phyloP scores from a whole-genome alignment of 306 rosid species.

The Lupinus albus region DNA sequence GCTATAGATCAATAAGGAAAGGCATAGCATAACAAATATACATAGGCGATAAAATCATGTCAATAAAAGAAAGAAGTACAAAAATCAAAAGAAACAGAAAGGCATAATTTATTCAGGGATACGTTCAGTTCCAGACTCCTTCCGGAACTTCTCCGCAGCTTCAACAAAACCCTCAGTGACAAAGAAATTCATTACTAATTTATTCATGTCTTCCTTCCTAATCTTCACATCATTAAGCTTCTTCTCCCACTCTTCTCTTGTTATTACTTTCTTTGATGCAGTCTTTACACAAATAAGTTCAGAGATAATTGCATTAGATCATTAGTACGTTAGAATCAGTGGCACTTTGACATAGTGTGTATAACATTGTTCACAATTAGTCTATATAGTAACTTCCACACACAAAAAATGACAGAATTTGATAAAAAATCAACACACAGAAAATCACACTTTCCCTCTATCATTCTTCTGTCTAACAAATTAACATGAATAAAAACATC shows the following conservation, averaged over 20 bases:
- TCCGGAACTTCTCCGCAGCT: slow-evolving; percentile 86
- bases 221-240: slow-evolving; percentile 84
- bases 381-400: neutral
- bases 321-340: neutral
- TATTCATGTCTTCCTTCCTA: slow-evolving; percentile 95
- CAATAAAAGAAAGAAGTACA: neutral
- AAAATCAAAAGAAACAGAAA: neutral
- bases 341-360: neutral
- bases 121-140: slow-evolving; percentile 97
- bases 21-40: slow-evolving; percentile 14
- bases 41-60: neutral
- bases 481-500: too few species aligned
- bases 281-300: slow-evolving; percentile 44
- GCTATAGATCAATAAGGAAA: slow-evolving; percentile 67
- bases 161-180: slow-evolving; percentile 96
- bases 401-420: neutral
- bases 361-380: neutral
- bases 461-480: too few species aligned
- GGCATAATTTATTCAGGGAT: slow-evolving; percentile 70
- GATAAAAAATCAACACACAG: too few species aligned
- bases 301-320: slow-evolving; percentile 23
- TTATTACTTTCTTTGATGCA: slow-evolving; percentile 66
- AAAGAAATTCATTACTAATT: slow-evolving; percentile 92
- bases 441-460: too few species aligned
- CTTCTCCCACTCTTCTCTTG: slow-evolving; percentile 91